Evolutionary conservation across 2,329 filamentous ascomycete species (phyloP).

Genomic region (Ceratocystis cacaofunesta): DNA sequence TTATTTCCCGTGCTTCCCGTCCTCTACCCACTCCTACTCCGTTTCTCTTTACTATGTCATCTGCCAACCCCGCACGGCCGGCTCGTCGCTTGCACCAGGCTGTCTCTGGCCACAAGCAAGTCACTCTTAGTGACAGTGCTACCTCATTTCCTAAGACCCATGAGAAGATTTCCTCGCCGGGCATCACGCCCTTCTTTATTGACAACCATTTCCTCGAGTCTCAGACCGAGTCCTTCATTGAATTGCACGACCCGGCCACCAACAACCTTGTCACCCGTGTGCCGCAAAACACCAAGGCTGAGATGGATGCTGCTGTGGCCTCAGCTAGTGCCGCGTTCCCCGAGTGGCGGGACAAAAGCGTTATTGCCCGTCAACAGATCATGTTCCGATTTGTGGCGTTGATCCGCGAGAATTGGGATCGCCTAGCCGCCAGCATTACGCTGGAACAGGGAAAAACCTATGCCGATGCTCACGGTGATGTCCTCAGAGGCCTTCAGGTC

Average conservation of each 20-base stretch:
- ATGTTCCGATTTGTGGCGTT: constrained; percentile 75
- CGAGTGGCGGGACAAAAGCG: constrained; percentile 55
- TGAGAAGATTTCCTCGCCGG: constrained; percentile 50
- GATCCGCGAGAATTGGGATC: constrained; percentile 74
- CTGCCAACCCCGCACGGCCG: constrained; percentile 28
- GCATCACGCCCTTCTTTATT: constrained; percentile 66
- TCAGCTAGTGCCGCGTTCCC: constrained; percentile 64
- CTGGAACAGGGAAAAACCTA: constrained; percentile 83
- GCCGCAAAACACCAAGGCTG: constrained; percentile 63
- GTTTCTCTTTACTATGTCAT: constrained; percentile 14
- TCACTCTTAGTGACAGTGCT: constrained; percentile 38
- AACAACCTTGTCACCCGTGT: constrained; percentile 75
- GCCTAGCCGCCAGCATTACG: constrained; percentile 70
- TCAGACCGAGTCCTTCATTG: constrained; percentile 56
- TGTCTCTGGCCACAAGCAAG: constrained; percentile 18
- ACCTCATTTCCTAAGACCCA: constrained; percentile 55
- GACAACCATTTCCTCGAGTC: constrained; percentile 66
- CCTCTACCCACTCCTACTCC: background rate
- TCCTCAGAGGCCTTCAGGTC: constrained; percentile 68
- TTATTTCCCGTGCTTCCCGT: constrained; percentile 3
- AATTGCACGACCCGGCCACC: constrained; percentile 68
- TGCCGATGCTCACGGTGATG: constrained; percentile 67
- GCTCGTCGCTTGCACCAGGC: constrained; percentile 38
- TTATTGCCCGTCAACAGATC: constrained; percentile 64
- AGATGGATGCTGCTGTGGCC: constrained; percentile 60